A percentile compares a stretch with the other conserved stretches of the same genome.
Conservation (phyloP, 371 early-diverging fungal species). For the Basidiobolus meristosporus region DNA sequence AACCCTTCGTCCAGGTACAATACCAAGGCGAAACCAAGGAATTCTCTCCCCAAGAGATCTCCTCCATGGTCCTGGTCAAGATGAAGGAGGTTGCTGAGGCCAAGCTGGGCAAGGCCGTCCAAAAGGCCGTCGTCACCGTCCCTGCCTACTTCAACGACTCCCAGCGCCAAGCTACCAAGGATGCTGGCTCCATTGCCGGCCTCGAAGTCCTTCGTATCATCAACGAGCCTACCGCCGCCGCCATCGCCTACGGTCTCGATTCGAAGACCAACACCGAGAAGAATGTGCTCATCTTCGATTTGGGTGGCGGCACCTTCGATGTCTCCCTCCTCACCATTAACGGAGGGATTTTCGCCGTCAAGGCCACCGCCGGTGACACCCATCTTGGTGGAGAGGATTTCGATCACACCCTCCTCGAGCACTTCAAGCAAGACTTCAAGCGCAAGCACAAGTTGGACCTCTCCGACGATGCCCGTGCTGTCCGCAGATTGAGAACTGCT, state of each 20-base stretch:
- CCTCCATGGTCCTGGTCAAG: constrained; percentile 84
- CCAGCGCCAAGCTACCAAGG: constrained; percentile 69
- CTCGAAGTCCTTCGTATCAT: constrained; percentile 64
- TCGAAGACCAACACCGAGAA: constrained; percentile 52
- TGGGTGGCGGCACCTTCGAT: constrained; percentile 95
- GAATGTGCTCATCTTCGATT: too few species aligned
- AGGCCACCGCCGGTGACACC: constrained; percentile 80
- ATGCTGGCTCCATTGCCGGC: constrained; percentile 62
- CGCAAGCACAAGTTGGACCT: constrained; percentile 43
- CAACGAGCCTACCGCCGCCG: constrained; percentile 91
- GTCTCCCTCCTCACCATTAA: constrained; percentile 77
- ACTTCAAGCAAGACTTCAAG: constrained; percentile 58
- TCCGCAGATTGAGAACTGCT: constrained; percentile 74
- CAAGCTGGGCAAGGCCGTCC: constrained; percentile 90
- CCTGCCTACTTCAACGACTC: constrained; percentile 88
- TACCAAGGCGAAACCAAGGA: constrained; percentile 77
- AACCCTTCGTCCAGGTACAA: constrained; percentile 60
- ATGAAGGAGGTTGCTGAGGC: constrained; percentile 95
- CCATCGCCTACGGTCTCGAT: constrained; percentile 79
- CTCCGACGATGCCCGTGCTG: constrained; percentile 48
- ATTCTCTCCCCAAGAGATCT: constrained; percentile 92
- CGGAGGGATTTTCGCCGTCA: constrained; percentile 70
- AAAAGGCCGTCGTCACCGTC: constrained; percentile 94
- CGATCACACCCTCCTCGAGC: constrained; percentile 66
- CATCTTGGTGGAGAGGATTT: too few species aligned